These are phyloP conservation scores for Rhododendron ovatum DNA, from an alignment of 148 eudicot species.

Conservation along the genomic window DNA sequence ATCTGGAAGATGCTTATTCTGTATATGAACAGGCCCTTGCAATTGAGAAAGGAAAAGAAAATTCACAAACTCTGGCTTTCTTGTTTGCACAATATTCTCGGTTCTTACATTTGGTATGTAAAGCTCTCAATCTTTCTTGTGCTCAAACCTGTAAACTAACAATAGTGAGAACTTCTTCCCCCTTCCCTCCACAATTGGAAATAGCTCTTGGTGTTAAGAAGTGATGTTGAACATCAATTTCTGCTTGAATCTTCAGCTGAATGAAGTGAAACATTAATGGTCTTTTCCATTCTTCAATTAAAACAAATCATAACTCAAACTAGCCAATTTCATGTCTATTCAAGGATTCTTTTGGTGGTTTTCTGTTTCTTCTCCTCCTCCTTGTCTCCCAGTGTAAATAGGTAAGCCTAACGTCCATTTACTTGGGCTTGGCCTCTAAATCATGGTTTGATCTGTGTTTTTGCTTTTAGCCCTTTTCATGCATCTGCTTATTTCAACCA, in stretches of 20 bases:
- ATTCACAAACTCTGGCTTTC: slow-evolving; percentile 74
- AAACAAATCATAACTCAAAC: neutral
- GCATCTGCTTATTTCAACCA: neutral
- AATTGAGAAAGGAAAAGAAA: slow-evolving; percentile 97
- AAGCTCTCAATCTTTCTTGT: neutral
- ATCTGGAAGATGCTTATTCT: slow-evolving; percentile 74
- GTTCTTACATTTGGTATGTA: slow-evolving; percentile 73
- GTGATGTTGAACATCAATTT: neutral
- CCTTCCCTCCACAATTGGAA: neutral
- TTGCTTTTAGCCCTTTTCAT: neutral
- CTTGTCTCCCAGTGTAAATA: neutral
- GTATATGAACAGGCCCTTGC: slow-evolving; percentile 93
- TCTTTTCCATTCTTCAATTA: neutral
- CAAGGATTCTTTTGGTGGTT: neutral
- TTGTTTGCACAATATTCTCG: slow-evolving; percentile 89
- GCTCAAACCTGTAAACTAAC: neutral
- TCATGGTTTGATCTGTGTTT: neutral
- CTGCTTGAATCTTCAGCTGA: neutral
- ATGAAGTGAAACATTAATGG: neutral
- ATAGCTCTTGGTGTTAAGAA: neutral
- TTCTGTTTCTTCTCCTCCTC: neutral
- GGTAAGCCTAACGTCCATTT: neutral
- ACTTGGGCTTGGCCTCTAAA: neutral
- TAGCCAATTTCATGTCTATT: neutral
- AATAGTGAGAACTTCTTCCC: neutral